These are phyloP conservation scores for Penicillium paradoxum DNA, from an alignment of 495 filamentous ascomycete species.

Conservation along the genomic window DNA sequence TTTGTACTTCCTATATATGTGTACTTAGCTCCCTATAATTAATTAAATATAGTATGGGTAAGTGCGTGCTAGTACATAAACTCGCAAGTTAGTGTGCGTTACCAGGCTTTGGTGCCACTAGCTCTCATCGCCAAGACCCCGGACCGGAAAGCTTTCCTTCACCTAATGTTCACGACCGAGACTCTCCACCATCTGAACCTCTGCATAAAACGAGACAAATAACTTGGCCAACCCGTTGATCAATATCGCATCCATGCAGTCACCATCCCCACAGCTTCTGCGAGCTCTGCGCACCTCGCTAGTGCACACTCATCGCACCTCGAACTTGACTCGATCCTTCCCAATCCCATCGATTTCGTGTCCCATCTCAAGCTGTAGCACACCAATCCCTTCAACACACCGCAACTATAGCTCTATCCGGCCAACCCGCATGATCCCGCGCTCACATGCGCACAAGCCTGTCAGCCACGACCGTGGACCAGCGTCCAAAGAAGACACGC, in stretches of 20 bases:
- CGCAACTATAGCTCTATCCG: slow-evolving; percentile 31
- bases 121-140: background rate
- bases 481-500: slow-evolving; percentile 53
- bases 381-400: slow-evolving; percentile 7
- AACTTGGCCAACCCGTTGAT: no score
- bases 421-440: slow-evolving; percentile 36
- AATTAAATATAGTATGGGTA: background rate
- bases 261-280: slow-evolving; percentile 43
- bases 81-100: background rate
- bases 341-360: slow-evolving; percentile 8
- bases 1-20: no score
- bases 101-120: background rate
- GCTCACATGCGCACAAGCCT: slow-evolving; percentile 37
- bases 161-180: background rate
- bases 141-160: background rate
- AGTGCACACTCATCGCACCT: slow-evolving; percentile 4
- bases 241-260: slow-evolving; percentile 26
- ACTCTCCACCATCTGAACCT: background rate
- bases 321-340: slow-evolving; percentile 14
- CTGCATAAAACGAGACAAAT: background rate
- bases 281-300: slow-evolving; percentile 40
- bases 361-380: slow-evolving; percentile 1
- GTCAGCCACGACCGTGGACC: slow-evolving; percentile 54
- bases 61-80: background rate
- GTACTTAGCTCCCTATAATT: no score